Base-by-base conservation (phyloP, 495 filamentous ascomycete genomes). In the Melanomma pulvis-pyrius region DNA sequence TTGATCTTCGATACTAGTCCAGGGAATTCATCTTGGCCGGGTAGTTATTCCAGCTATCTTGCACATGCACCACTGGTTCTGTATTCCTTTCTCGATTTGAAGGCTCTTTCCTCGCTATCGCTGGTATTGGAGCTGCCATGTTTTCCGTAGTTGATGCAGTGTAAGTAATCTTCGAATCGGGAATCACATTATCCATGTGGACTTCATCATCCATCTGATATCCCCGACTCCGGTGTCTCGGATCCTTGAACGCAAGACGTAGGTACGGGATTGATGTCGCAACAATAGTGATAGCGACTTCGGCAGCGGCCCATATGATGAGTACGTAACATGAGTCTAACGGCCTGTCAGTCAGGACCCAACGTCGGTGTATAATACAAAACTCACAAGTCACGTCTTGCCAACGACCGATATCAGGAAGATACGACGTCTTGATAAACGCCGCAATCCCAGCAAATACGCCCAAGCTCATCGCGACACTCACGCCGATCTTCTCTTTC, bases 401-500 rank as follows among this genome's bases (percentile, higher is more conserved):
- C 48, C 22, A 25, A 8, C 26, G 11, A 11, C 19, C 48, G 22
- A 60, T 21, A 1, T 32, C 48, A 21, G 63, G 63, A 9, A 66
- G 54, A 44, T 50, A 59, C 8, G 63, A 51, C 1, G 55, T 59
- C 56, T 66, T 66, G 11, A 66, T 32, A 15, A 47, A 55, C 1
- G 54, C 54, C 5, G 63, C 52, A 15, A 59, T 50, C 6, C 63
- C 55, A 13, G 54, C 63, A 47, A 81, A 73, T 17, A 80, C 68
- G 22, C 78, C 79, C 0, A 80, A 65, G 50, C 77, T 79, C 79
- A 80, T 82, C 6, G 79, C 74, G 15, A 75, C 69, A 6, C 76
- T 75, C 15, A 82, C 54, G 54, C 79, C 72, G 25, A 78, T 48
- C 65, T 82, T 82, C 28, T 82, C 80, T 21, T 70, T 60, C 28